Conservation (phyloP, 768 basidiomycete genomes). For the Boletus rubescentipes region DNA sequence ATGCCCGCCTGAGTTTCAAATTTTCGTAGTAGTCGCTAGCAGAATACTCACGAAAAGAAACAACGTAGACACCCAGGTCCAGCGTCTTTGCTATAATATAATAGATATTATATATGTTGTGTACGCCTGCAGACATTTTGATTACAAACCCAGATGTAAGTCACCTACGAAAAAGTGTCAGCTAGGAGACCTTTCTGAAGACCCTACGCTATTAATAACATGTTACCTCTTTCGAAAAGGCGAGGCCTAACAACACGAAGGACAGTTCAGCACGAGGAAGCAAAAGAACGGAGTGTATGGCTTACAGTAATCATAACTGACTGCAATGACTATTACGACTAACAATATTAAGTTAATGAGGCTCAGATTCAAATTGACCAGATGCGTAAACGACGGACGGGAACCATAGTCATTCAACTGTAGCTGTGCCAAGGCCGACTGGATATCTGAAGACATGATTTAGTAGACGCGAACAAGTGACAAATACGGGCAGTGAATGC, state of each 20-base stretch:
- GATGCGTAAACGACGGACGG: neutral
- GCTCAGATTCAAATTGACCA: too few species aligned
- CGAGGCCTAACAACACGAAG: neutral
- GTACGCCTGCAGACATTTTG: neutral
- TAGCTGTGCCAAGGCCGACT: neutral
- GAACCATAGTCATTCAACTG: neutral
- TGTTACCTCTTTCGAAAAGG: neutral
- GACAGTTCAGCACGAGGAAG: neutral
- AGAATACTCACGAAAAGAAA: neutral
- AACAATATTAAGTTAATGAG: too few species aligned
- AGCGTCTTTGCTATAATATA: neutral
- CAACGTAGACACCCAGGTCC: constrained; percentile 1
- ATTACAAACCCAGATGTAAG: constrained; percentile 3
- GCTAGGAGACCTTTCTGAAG: neutral
- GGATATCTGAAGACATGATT: neutral
- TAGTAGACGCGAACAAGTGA: too few species aligned
- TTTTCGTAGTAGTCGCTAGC: too few species aligned
- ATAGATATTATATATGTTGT: neutral
- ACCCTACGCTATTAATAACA: too few species aligned
- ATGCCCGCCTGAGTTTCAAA: neutral
- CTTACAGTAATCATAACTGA: neutral
- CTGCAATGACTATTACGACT: neutral
- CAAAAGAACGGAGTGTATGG: too few species aligned
- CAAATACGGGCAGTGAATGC: too few species aligned
- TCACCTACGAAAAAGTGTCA: neutral